Evolutionary conservation across 2,329 filamentous ascomycete species (phyloP).

Genomic region (Aspergillus neotritici): DNA sequence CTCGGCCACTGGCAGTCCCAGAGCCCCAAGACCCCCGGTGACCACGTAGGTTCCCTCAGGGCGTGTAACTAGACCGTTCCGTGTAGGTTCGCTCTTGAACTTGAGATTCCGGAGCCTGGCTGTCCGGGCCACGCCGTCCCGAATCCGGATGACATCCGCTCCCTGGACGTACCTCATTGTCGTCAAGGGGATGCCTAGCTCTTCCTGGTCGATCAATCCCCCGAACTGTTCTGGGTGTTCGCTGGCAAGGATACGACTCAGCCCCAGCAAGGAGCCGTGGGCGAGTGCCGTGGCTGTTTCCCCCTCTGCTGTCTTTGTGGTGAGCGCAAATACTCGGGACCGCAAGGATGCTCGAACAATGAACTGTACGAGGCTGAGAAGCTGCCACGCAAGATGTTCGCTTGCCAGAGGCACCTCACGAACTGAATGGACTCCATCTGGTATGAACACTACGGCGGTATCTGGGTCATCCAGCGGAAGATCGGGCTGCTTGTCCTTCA

Average conservation of each 20-base stretch:
- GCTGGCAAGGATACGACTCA: constrained; percentile 34
- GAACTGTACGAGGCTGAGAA: constrained; percentile 7
- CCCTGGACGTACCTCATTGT: constrained; percentile 36
- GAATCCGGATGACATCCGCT: constrained; percentile 35
- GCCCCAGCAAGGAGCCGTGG: constrained; percentile 32
- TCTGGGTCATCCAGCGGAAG: too few species aligned
- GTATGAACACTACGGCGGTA: constrained; percentile 11
- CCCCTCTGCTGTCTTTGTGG: constrained; percentile 20
- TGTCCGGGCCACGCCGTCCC: constrained; percentile 35
- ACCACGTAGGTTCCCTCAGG: constrained; percentile 39
- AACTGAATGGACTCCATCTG: neutral
- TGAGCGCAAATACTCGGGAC: constrained; percentile 28
- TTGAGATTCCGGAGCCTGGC: constrained; percentile 23
- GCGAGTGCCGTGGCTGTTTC: constrained; percentile 28
- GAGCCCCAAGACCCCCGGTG: constrained; percentile 38
- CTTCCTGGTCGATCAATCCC: too few species aligned
- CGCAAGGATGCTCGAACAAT: neutral
- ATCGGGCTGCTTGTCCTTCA: too few species aligned
- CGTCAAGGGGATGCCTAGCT: constrained; percentile 34
- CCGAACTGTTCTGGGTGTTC: too few species aligned
- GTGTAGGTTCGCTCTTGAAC: neutral
- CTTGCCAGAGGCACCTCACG: neutral
- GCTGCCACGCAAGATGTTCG: constrained; percentile 4
- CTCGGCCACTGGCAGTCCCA: constrained; percentile 35
- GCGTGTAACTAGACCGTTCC: constrained; percentile 1